These are phyloP conservation scores for Lagerstroemia fauriei DNA, from an alignment of 441 rosid species.

Conservation along the genomic window DNA sequence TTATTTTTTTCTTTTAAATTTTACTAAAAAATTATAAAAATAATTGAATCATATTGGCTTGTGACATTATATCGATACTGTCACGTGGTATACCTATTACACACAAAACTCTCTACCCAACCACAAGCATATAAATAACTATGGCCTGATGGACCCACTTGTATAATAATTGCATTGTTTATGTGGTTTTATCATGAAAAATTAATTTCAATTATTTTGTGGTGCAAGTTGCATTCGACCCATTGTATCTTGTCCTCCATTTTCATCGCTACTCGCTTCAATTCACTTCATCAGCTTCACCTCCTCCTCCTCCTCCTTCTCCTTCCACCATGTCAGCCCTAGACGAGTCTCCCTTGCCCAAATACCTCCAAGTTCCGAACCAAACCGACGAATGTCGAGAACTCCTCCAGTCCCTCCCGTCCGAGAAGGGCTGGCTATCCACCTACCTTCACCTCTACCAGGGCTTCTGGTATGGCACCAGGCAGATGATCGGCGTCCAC, in stretches of 20 bases:
- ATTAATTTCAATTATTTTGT: too few relatives aligned
- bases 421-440: slow-evolving; percentile 3
- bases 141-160: too few relatives aligned
- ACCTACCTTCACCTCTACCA: background rate
- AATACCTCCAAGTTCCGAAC: background rate
- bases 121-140: too few relatives aligned
- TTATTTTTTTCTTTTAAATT: too few relatives aligned
- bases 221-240: too few relatives aligned
- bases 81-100: too few relatives aligned
- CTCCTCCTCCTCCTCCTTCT: background rate
- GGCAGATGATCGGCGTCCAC: slow-evolving; percentile 1
- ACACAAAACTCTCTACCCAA: too few relatives aligned
- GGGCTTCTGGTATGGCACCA: slow-evolving; percentile 10
- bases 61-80: too few relatives aligned
- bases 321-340: slow-evolving; percentile 5
- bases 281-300: background rate
- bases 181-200: too few relatives aligned
- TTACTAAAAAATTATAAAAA: too few relatives aligned
- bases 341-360: background rate
- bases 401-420: background rate
- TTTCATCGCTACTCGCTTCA: background rate
- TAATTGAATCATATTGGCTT: too few relatives aligned
- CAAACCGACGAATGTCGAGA: background rate
- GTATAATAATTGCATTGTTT: too few relatives aligned
- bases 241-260: background rate